Evolutionary conservation across 805 yeast species (phyloP).

Genomic region (Candida xiaguanensis): DNA sequence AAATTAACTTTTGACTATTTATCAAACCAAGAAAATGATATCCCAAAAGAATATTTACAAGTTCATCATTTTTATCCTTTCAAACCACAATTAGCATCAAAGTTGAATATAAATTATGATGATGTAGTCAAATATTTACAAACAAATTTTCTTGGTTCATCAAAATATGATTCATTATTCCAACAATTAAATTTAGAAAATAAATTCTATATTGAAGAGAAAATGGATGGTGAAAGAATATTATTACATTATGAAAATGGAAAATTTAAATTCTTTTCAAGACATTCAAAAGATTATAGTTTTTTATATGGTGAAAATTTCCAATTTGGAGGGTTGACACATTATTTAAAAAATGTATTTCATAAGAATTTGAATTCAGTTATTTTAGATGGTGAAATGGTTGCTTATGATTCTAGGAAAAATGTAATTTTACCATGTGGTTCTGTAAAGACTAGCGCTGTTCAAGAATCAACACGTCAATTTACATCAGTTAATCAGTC

Average conservation of each 20-base stretch:
- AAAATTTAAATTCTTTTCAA: slow-evolving; percentile 50
- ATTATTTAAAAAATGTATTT: slow-evolving; percentile 42
- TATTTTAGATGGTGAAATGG: slow-evolving; percentile 89
- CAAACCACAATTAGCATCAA: slow-evolving; percentile 72
- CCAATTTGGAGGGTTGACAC: slow-evolving; percentile 52
- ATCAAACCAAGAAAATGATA: slow-evolving; percentile 20
- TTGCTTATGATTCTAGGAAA: slow-evolving; percentile 69
- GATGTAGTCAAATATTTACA: slow-evolving; percentile 45
- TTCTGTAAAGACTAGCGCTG: slow-evolving; percentile 66
- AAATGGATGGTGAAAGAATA: slow-evolving; percentile 90
- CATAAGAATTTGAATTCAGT: slow-evolving; percentile 34
- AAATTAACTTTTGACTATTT: slow-evolving; percentile 55
- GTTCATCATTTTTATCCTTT: slow-evolving; percentile 56
- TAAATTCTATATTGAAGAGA: slow-evolving; percentile 75
- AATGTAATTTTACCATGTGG: slow-evolving; percentile 72
- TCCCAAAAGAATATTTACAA: slow-evolving; percentile 38
- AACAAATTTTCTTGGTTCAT: slow-evolving; percentile 21
- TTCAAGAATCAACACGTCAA: slow-evolving; percentile 45
- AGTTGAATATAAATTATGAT: slow-evolving; percentile 43
- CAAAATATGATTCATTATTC: slow-evolving; percentile 16
- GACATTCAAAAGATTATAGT: slow-evolving; percentile 73
- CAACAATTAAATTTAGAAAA: slow-evolving; percentile 12
- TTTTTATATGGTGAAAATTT: slow-evolving; percentile 58
- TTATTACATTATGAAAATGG: slow-evolving; percentile 60
- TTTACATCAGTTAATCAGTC: slow-evolving; percentile 33